Base-by-base conservation (phyloP, 306 rosid genomes). In the Begonia peltatifolia region DNA sequence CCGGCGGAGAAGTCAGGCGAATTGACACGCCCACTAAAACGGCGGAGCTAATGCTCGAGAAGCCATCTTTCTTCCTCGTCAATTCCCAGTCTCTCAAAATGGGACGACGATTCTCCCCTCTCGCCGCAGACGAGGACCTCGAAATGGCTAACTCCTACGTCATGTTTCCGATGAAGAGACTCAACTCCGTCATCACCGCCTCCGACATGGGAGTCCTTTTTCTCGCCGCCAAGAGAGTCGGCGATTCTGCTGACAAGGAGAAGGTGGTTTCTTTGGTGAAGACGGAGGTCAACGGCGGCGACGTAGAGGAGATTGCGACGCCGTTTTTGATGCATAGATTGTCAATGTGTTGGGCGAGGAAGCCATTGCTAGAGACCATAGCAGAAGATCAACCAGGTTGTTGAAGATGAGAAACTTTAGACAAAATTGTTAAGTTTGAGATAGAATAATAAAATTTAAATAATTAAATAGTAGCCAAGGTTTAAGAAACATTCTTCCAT, bases 21-120 rank as follows among this genome's bases (percentile, higher is more conserved):
- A 1, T 79, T 30, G 52, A 62, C 23, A 67, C 51, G 13, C 61
- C 77, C 1, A 7, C 71, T 1, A 77, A 73, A 49, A 92, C 94
- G 9, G 94, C 87, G 0, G 92, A 87, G 76, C 79, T 87, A 3
- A 87, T 87, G 96, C 72, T 87, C 6, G 94, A 84, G 69, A 77
- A 52, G 55, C 92, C 96, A n/a, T 84, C 68, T 47, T 84, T 74
- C 82, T 84, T 84, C 69, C 60, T 74, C 5, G 87, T 75, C 0
- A 73, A 81, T 79, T 57, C 80, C 0, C 44, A 36, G 0, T 72
- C 81, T 12, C 64, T 87, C 10, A 68, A 51, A 0, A 56, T 73
- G 1, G 94, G 94, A 7, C 41, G 66, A 36, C 68, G 87, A 50
- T 79, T 87, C 30, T 60, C 80, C 2, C 78, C 94, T 0, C 87